Evolutionary conservation across 2,329 filamentous ascomycete species (phyloP), one percentile per base, ranked within the genome.

Genomic region (Harringtonia lauricola): DNA sequence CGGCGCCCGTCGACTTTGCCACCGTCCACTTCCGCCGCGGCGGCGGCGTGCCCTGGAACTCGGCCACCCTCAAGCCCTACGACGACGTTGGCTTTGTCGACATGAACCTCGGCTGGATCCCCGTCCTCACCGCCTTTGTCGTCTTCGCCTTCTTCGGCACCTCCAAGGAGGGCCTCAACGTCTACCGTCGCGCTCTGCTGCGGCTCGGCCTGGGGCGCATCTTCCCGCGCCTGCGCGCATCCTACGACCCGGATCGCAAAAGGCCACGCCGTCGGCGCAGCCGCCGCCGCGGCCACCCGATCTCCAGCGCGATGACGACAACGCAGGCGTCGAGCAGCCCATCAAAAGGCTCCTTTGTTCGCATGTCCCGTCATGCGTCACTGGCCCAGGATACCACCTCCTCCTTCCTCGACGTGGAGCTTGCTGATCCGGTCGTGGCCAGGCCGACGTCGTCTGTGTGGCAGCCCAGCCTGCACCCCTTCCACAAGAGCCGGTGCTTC

Each of bases 61-160:
- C 66, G 12, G 64, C 78, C 47, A 43, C 66, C n/a, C 66, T 70
- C 43, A 47, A 67, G 2, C 63, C 67, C 0, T 68, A 65, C 22
- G 59, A 59, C 46, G 41, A 60, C 15, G 51, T 72, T 14, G 52
- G 55, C 13, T 68, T 66, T 41, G 42, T 54, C 2, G 53, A 60
- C 39, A 51, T 72, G 51, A 71, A 72, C 50, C 62, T 64, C 46
- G 62, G 61, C 42, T 79, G 71, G 58, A 63, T 76, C 18, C 49
- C 64, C 19, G 68, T 74, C 42, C 40, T 71, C 3, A 66, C 70
- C 3, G 59, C 64, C 5, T 52, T 71, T 1, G 62, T 67, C 38
- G 63, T 77, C 39, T 70, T 76, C 35, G 35, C 66, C 26, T 75
- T 74, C 56, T 79, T 78, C 44, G 74, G 75, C 37, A 66, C 66